Conservation (phyloP, 2,329 filamentous ascomycete genomes). For the Ophiostoma himal-ulmi region DNA sequence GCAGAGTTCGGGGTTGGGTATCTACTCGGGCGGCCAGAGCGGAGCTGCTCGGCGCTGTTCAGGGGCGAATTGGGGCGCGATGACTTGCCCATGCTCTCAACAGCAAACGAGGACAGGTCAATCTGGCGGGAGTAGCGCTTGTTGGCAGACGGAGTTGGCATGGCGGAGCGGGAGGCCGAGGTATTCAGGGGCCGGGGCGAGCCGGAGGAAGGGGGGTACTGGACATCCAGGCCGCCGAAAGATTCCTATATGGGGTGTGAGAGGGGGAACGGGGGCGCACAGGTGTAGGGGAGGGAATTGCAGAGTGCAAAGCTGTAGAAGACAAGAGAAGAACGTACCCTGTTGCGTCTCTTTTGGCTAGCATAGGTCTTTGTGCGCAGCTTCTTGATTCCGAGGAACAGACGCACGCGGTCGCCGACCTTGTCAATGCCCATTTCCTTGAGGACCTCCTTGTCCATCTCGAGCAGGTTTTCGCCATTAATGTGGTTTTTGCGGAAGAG, state of each 20-base stretch:
- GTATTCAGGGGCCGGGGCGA: constrained; percentile 59
- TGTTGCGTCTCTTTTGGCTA: constrained; percentile 75
- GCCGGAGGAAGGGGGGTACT: constrained; percentile 55
- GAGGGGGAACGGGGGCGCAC: constrained; percentile 13
- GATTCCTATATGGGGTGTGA: constrained; percentile 58
- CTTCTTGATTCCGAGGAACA: constrained; percentile 81
- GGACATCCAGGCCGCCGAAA: constrained; percentile 68
- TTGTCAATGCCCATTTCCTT: constrained; percentile 99
- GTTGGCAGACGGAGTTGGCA: constrained; percentile 38
- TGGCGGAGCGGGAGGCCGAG: constrained; percentile 41
- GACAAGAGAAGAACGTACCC: constrained; percentile 46
- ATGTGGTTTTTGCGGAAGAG: constrained; percentile 85
- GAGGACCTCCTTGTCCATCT: constrained; percentile 92
- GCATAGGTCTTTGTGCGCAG: constrained; percentile 69
- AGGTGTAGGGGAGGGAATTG: not conserved
- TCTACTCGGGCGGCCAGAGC: constrained; percentile 50
- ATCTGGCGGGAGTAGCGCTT: constrained; percentile 62
- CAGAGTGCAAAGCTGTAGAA: constrained; percentile 14
- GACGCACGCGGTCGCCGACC: constrained; percentile 88
- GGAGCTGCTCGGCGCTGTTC: constrained; percentile 45
- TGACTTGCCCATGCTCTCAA: constrained; percentile 46
- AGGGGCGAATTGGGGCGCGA: constrained; percentile 68
- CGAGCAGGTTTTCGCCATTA: constrained; percentile 91
- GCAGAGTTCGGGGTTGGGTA: constrained; percentile 42
- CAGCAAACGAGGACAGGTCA: constrained; percentile 41